Evolutionary conservation across 2,329 filamentous ascomycete genomes (phyloP), one percentile per base, ranked within the genome.

Genomic region (Cordyceps farinosa): DNA sequence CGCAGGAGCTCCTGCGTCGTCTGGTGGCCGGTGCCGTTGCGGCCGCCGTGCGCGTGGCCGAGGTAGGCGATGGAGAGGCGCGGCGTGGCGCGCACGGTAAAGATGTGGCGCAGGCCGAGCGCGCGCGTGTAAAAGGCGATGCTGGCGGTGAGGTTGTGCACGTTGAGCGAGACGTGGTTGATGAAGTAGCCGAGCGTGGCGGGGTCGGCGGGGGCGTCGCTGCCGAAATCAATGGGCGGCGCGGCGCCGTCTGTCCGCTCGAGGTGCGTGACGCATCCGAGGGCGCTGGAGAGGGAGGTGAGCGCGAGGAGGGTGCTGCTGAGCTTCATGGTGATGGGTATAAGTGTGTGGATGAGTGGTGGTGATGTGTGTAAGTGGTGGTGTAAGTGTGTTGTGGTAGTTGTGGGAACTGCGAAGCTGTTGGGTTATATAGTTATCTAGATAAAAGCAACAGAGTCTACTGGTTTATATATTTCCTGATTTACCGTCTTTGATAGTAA

Each of bases 261-360:
- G 42, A 42, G 7, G 27, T 47, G 54, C 5, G 53, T 44, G 76
- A 77, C 54, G 75, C 78, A 47, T 71, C 71, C 51, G 70, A 67
- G 63, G 70, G 77, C 66, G 76, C 74, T 52, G 69, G 66, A 51
- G 76, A 77, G 63, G 74, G 77, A 45, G 76, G 76, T 64, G 75
- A 78, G 69, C 73, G 38, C 5, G 15, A 57, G 17, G 30, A 53
- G 22, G 5, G 13, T 2, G 51, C 30, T 36, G 32, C 8, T 52
- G 30, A 40, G 34, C 51, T 53, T 53, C 51, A 53, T 53, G 34
- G 34, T 34, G 34, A 11, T 53, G 51, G 22, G 22, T 22, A 22
- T 22, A 22, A 22, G 22, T 22, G 5, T 15, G 47, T 51, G 47
- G 30, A 27, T 15, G 17, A 22, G 34, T 40, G 34, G 8, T 38